phyloP scores from a whole-genome alignment of 2,329 filamentous ascomycete species.

The Colletotrichum agaves region DNA sequence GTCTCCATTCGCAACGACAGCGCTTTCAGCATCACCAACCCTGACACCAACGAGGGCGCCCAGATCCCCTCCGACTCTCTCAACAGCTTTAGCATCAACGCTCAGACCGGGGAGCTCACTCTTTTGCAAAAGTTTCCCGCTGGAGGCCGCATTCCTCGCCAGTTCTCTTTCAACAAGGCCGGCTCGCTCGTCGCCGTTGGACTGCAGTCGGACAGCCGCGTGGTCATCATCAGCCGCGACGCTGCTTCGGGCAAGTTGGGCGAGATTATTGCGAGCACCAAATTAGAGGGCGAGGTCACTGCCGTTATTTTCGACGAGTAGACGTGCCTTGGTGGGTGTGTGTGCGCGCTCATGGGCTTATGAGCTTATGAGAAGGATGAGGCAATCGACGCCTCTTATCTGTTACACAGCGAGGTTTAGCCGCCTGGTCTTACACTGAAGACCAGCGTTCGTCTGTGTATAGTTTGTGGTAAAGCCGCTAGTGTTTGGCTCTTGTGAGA shows the following conservation, averaged over 20 bases:
- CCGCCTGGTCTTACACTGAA: too few species aligned
- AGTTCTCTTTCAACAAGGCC: conserved; percentile 73
- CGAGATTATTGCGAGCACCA: conserved; percentile 54
- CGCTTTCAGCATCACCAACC: conserved; percentile 60
- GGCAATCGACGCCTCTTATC: too few species aligned
- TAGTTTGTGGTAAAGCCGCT: too few species aligned
- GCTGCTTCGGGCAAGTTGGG: conserved; percentile 66
- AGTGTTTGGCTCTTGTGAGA: too few species aligned
- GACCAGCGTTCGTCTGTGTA: too few species aligned
- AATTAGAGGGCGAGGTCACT: conserved; percentile 57
- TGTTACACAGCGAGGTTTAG: too few species aligned
- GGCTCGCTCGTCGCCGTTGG: conserved; percentile 74
- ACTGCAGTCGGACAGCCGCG: conserved; percentile 68
- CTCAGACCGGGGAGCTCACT: conserved; percentile 62
- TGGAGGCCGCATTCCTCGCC: conserved; percentile 73
- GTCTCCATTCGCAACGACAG: conserved; percentile 75
- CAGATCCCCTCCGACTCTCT: conserved; percentile 70
- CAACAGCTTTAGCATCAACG: conserved; percentile 68
- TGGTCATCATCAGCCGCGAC: conserved; percentile 72
- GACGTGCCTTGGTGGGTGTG: neutral
- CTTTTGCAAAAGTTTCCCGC: conserved; percentile 69
- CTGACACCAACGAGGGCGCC: conserved; percentile 48
- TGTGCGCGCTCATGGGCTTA: too few species aligned
- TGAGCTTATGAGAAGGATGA: too few species aligned
- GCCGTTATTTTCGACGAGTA: conserved; percentile 60